phyloP scores from a whole-genome alignment of 129 eudicot species.

The Pulicaria dysenterica region DNA sequence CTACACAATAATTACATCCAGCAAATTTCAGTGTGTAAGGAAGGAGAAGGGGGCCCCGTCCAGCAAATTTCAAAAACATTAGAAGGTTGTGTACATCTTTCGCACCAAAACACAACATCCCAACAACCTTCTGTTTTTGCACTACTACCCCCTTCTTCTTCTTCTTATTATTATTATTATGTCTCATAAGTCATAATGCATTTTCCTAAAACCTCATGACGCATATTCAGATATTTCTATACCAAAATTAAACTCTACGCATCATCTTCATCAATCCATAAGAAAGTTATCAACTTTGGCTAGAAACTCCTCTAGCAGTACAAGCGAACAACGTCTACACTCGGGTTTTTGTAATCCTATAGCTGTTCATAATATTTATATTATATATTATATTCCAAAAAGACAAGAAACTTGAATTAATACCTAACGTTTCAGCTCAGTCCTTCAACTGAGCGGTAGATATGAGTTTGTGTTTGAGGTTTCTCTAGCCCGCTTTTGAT shows the following conservation, averaged over 20 bases:
- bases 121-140: constrained; percentile 40
- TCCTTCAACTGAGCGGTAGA: constrained; percentile 48
- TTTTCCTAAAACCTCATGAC: no score
- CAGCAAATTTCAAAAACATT: no score
- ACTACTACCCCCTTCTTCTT: neutral
- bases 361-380: neutral
- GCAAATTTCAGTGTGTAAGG: constrained; percentile 13
- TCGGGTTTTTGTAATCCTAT: constrained; percentile 28
- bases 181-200: no score
- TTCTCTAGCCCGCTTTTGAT: constrained; percentile 72
- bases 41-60: constrained; percentile 16
- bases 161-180: no score
- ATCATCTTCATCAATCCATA: neutral
- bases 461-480: constrained; percentile 24
- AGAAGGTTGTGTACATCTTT: no score
- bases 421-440: constrained; percentile 31
- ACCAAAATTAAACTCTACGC: constrained; percentile 15
- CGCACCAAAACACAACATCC: constrained; percentile 11
- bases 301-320: constrained; percentile 11
- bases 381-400: constrained; percentile 18
- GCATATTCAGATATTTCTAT: constrained; percentile 10
- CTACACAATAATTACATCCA: constrained; percentile 12
- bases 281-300: neutral
- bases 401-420: neutral
- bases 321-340: constrained; percentile 2